A percentile compares a stretch with the other conserved stretches of the same genome.
These are phyloP conservation scores for Limnomonas spitsbergensis DNA, from an alignment of 139 green algal genomes.

Conservation along the genomic window DNA sequence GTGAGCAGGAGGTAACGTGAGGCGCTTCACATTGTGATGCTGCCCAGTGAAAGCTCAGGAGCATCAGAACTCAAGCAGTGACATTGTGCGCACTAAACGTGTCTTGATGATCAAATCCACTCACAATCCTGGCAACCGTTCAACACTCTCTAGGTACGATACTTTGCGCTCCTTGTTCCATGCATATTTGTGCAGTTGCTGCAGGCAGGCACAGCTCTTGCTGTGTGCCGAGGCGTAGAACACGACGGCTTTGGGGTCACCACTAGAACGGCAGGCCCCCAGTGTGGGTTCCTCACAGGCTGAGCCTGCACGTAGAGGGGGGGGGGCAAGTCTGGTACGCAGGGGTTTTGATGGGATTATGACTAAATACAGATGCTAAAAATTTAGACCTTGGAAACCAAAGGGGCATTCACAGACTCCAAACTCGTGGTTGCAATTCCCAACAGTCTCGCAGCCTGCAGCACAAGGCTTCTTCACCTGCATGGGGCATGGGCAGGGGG, in stretches of 20 bases:
- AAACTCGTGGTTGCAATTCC: constrained; percentile 8
- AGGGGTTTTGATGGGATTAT: background rate
- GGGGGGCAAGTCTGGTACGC: background rate
- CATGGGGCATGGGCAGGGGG: too few species aligned
- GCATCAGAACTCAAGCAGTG: too few species aligned
- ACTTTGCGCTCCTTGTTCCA: background rate
- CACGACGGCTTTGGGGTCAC: background rate
- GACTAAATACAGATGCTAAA: background rate
- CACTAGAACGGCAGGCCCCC: background rate
- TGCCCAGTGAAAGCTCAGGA: too few species aligned
- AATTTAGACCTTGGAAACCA: background rate
- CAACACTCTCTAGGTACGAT: too few species aligned
- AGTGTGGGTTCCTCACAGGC: background rate
- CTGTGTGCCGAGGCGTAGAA: background rate
- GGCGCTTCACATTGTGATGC: too few species aligned
- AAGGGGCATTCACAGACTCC: constrained; percentile 13
- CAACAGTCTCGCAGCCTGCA: background rate
- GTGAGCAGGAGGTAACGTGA: too few species aligned
- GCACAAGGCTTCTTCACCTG: constrained; percentile 5
- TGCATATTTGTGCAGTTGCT: background rate
- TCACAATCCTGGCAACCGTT: too few species aligned
- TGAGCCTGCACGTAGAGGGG: background rate
- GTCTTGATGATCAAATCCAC: too few species aligned
- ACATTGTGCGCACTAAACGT: too few species aligned
- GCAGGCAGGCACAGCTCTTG: background rate